A percentile compares a stretch with the other conserved stretches of the same genome.
These are phyloP conservation scores for Schizosaccharomyces lindneri DNA, from an alignment of 805 yeast genomes.

Conservation along the genomic window DNA sequence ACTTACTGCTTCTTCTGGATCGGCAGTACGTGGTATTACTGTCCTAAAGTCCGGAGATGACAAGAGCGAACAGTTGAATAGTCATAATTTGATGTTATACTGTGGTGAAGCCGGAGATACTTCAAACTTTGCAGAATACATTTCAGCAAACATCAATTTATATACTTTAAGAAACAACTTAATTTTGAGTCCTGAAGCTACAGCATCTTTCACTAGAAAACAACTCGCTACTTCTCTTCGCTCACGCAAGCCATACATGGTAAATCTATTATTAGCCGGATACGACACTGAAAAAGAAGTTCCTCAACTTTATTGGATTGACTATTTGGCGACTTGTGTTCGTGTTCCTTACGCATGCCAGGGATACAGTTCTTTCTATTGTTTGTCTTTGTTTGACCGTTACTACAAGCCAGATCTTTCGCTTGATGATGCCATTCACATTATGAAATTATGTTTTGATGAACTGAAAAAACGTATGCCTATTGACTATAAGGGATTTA, in stretches of 20 bases:
- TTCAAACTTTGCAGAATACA: slow-evolving; percentile 73
- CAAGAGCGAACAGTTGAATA: slow-evolving; percentile 50
- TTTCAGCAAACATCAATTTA: slow-evolving; percentile 77
- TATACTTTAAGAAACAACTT: slow-evolving; percentile 62
- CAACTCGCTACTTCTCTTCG: slow-evolving; percentile 71
- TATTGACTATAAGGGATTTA: slow-evolving; percentile 66
- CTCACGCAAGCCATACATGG: slow-evolving; percentile 89
- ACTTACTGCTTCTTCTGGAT: slow-evolving; percentile 79
- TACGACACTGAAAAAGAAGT: slow-evolving; percentile 31
- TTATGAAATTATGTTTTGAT: slow-evolving; percentile 44
- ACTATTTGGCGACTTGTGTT: slow-evolving; percentile 76
- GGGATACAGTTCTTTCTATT: slow-evolving; percentile 93
- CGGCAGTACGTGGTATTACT: slow-evolving; percentile 75
- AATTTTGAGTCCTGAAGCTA: slow-evolving; percentile 64
- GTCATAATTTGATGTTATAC: slow-evolving; percentile 60
- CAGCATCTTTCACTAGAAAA: slow-evolving; percentile 69
- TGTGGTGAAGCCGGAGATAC: slow-evolving; percentile 96
- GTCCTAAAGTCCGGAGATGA: slow-evolving; percentile 55
- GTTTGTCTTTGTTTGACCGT: slow-evolving; percentile 70
- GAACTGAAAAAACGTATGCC: slow-evolving; percentile 76
- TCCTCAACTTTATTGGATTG: slow-evolving; percentile 68
- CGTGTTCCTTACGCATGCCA: slow-evolving; percentile 92
- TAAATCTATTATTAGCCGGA: slow-evolving; percentile 73
- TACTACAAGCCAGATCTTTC: slow-evolving; percentile 62
- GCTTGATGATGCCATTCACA: slow-evolving; percentile 50